phyloP scores from a whole-genome alignment of 177 flowering plant species.

The Tripterygium wilfordii region DNA sequence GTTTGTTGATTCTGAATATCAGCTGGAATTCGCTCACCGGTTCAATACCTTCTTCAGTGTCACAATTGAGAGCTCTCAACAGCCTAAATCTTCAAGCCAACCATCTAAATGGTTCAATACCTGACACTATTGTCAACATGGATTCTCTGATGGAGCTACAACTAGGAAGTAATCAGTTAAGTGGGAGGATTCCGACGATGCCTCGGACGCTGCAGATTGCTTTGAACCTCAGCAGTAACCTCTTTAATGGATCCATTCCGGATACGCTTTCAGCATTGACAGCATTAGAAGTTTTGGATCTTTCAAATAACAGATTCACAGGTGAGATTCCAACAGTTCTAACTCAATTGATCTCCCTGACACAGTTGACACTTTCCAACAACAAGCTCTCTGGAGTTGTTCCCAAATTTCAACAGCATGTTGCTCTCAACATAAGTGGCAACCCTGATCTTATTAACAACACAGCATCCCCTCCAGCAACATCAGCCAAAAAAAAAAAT shows the following conservation, averaged over 20 bases:
- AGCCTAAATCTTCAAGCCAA: constrained; percentile 31
- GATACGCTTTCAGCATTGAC: constrained; percentile 20
- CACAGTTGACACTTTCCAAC: constrained; percentile 39
- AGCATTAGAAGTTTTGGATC: constrained; percentile 54
- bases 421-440: constrained; percentile 23
- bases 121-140: constrained; percentile 23
- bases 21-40: constrained; percentile 54
- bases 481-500: constrained; percentile 16
- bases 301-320: constrained; percentile 53
- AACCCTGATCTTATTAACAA: constrained; percentile 18
- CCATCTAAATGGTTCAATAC: constrained; percentile 50
- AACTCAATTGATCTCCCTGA: constrained; percentile 22
- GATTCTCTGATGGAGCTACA: constrained; percentile 45
- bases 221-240: constrained; percentile 65
- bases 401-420: constrained; percentile 25
- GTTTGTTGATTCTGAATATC: constrained; percentile 35
- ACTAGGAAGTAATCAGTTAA: constrained; percentile 44
- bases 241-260: constrained; percentile 54
- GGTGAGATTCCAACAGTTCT: constrained; percentile 51
- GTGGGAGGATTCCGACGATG: constrained; percentile 49
- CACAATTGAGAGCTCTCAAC: constrained; percentile 27
- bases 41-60: constrained; percentile 42
- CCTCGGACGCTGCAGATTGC: constrained; percentile 44
- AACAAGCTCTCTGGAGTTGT: constrained; percentile 54
- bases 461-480: constrained; percentile 2